These are phyloP conservation scores for Taphrina flavorubra DNA, from an alignment of 1,139 yeast species.

Conservation along the genomic window DNA sequence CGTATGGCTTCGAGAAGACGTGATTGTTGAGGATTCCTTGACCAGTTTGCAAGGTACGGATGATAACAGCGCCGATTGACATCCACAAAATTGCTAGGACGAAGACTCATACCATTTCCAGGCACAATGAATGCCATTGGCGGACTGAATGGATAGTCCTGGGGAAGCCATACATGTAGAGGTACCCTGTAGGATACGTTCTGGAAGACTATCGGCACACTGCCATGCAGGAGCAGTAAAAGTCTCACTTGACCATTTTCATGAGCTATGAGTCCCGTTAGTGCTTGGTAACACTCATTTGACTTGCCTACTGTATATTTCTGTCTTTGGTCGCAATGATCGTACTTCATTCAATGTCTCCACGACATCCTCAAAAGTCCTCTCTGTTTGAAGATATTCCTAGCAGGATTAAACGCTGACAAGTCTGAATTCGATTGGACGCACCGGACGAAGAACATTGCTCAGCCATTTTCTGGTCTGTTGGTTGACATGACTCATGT, in stretches of 20 bases:
- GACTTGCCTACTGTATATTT: slow-evolving; percentile 59
- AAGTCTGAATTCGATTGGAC: slow-evolving; percentile 43
- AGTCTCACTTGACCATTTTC: slow-evolving; percentile 65
- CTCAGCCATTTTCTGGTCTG: slow-evolving; percentile 60
- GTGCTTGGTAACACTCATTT: background rate
- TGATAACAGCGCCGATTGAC: slow-evolving; percentile 75
- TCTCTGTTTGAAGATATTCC: slow-evolving; percentile 54
- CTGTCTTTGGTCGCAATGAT: slow-evolving; percentile 70
- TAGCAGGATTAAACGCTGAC: slow-evolving; percentile 1
- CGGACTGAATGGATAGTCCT: slow-evolving; percentile 64
- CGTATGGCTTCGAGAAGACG: slow-evolving; percentile 39
- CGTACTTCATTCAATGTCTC: slow-evolving; percentile 60
- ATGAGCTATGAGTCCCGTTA: slow-evolving; percentile 51
- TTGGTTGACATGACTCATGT: slow-evolving; percentile 7
- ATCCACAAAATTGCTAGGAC: slow-evolving; percentile 72
- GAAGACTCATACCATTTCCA: slow-evolving; percentile 57
- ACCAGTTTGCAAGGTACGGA: slow-evolving; percentile 71
- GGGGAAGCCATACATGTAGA: slow-evolving; percentile 77
- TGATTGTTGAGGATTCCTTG: slow-evolving; percentile 45
- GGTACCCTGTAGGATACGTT: slow-evolving; percentile 59
- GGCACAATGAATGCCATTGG: slow-evolving; percentile 71
- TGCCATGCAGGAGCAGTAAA: slow-evolving; percentile 69
- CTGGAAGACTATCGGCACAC: slow-evolving; percentile 54
- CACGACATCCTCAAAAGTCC: slow-evolving; percentile 66
- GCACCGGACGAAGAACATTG: slow-evolving; percentile 59